Base-by-base conservation (phyloP, 2,329 filamentous ascomycete species). In the Hypoxylon sp. region DNA sequence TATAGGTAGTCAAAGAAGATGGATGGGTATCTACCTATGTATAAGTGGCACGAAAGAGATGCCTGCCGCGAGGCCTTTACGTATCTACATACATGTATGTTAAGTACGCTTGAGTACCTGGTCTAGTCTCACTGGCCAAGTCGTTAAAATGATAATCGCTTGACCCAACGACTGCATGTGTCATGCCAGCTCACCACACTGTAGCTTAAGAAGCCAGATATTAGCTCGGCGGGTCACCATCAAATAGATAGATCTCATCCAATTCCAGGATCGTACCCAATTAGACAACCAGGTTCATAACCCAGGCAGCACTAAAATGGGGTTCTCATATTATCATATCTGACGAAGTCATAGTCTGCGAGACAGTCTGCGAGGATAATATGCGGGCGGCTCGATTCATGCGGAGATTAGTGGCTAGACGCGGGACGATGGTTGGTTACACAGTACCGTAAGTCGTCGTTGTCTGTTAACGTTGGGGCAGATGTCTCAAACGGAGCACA, bases 401-500 rank as follows among this genome's bases (percentile, higher is more conserved):
- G 21, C 57, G 51, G 23, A 23, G 14, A 17, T 23, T 64, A 64
- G 38, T 48, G 32, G 19, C 13, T 30, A 60, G 46, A 30, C 30
- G 41, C 36, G 28, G 21, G n/a, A 23, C 23, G 14, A 57, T 10
- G 60, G 60, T 63, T 71, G 65, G 68, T 71, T 53, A 49, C 63
- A 71, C 68, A 60, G 65, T 59, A 58, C 63, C 57, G 59, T 41
- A 57, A 30, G 28, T n/a, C 49, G 25, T 60, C 60, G 62, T 70
- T 64, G 41, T 53, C 59, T 70, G 59, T 70, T 46, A 66, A 56
- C 43, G 65, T 63, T 66, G 59, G 55, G 49, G 36, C 59, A 23
- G 21, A 36, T 63, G 68, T 68, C 63, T 69, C 65, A 71, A 63
- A 68, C 65, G 53, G 30, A 59, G 11, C 32, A 62, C 43, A 21